phyloP scores from a whole-genome alignment of 164 flowering plant genomes.

The Magnolia kwangsiensis region DNA sequence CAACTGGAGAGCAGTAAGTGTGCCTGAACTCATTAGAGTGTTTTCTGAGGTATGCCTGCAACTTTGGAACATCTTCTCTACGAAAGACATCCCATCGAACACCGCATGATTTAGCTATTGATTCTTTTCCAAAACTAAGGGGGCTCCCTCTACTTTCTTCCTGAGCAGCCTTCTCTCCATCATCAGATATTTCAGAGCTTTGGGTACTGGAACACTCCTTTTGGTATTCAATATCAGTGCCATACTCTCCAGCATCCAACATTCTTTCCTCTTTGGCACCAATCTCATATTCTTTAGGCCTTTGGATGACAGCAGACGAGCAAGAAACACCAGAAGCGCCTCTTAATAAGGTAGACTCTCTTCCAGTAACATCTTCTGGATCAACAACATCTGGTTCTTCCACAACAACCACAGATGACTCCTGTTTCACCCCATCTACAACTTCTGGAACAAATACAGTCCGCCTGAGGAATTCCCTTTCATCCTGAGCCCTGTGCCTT shows the following conservation, averaged over 20 bases:
- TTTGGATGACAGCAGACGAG: constrained; percentile 14
- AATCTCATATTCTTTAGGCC: constrained; percentile 10
- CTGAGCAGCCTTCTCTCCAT: constrained; percentile 12
- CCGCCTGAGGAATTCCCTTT: constrained; percentile 18
- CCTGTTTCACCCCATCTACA: constrained; percentile 15
- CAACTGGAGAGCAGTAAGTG: constrained; percentile 28
- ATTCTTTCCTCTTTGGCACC: constrained; percentile 17
- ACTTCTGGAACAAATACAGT: constrained; percentile 15
- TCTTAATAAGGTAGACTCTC: constrained; percentile 13
- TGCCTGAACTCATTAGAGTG: constrained; percentile 47
- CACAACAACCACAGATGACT: constrained; percentile 18
- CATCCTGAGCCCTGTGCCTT: constrained; percentile 33
- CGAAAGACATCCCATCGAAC: constrained; percentile 82
- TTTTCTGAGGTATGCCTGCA: constrained; percentile 52
- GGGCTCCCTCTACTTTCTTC: constrained; percentile 18
- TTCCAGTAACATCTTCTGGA: constrained; percentile 17
- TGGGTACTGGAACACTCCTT: constrained; percentile 17
- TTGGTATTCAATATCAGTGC: constrained; percentile 31
- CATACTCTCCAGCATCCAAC: constrained; percentile 19
- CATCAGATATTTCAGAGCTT: constrained; percentile 30
- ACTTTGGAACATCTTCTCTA: constrained; percentile 73
- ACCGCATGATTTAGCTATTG: constrained; percentile 34
- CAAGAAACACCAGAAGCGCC: constrained; percentile 23
- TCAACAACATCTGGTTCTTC: constrained; percentile 23
- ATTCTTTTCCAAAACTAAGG: constrained; percentile 10